Base-by-base conservation (phyloP, 2,329 filamentous ascomycete genomes). In the Alternaria triticina region DNA sequence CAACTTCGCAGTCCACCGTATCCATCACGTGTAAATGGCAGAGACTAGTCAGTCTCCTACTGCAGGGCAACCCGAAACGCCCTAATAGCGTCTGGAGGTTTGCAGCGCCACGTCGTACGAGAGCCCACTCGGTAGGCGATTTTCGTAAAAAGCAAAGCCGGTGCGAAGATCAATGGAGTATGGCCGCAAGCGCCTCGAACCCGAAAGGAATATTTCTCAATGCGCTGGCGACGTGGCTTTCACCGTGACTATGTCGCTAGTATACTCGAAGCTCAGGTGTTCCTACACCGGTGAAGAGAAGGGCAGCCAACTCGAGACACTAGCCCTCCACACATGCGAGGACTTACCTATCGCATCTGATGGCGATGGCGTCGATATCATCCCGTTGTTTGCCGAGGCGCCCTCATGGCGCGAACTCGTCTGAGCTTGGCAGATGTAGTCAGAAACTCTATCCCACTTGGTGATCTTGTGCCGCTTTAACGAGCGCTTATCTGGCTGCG, bases 51-150 rank as follows among this genome's bases (percentile, higher is more conserved):
- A 47, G 46, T 40, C 28, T 43, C 4, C 36, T 58, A 20, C 17
- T 61, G 59, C 59, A 61, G 59, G 59, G 59, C 59, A 58, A 23
- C n/a, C 46, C 46, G 15, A 45, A 40, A 57, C 23, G 27, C 33
- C 25, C 20, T 59, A 27, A 36, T 22, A 40, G 33, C 30, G 45
- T 27, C 44, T 25, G 27, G 23, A 45, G 36, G 44, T 20, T 44
- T 58, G 23, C 22, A 33, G 59, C 44, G 56, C 33, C 59, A 51
- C 50, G 55, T 58, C 55, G 60, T 33, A 47, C 49, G 40, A 59
- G 55, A 49, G 30, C 1, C 43, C 45, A 43, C 20, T 49, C 15
- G 2, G 50, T 59, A 62, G 50, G 49, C 44, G 43, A 62, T 44
- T 59, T 25, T 45, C 12, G n/a, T 30, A 17, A 62, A 44, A 62